Conservation (phyloP, 345 rosid genomes). For the Acer saccharum region DNA sequence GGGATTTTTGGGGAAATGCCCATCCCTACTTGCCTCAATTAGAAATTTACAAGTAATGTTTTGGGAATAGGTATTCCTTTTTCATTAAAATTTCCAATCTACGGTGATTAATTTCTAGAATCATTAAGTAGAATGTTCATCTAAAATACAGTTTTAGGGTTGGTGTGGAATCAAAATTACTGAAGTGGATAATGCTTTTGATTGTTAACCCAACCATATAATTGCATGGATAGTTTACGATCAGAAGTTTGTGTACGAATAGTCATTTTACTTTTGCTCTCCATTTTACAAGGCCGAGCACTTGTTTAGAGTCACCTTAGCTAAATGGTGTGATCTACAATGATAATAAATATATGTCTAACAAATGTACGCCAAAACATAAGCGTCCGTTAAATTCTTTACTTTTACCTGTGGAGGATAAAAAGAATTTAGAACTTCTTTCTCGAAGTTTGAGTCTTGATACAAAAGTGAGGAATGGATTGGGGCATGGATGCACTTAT, state of each 20-base stretch:
- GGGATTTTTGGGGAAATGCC: too few relatives aligned
- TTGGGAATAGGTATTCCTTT: not conserved
- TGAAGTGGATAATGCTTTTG: conserved; percentile 3
- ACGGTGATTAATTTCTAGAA: conserved; percentile 3
- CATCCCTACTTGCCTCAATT: not conserved
- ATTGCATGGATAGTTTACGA: not conserved
- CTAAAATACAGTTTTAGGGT: not conserved
- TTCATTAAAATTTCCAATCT: not conserved
- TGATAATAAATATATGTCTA: not conserved
- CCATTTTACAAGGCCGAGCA: not conserved
- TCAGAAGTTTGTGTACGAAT: not conserved
- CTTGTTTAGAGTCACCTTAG: not conserved
- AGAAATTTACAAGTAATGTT: not conserved
- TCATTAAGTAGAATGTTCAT: not conserved
- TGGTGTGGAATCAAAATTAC: not conserved
- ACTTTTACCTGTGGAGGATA: not conserved
- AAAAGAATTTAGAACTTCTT: not conserved
- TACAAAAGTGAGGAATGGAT: not conserved
- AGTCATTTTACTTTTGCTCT: not conserved
- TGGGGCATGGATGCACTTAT: not conserved
- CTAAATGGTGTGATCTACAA: not conserved
- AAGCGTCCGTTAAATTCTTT: not conserved
- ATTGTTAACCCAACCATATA: conserved; percentile 1
- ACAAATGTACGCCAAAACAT: too few relatives aligned
- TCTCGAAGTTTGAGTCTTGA: not conserved